phyloP scores from a whole-genome alignment of 2,329 filamentous ascomycete genomes.

The Trematosphaeria pertusa region DNA sequence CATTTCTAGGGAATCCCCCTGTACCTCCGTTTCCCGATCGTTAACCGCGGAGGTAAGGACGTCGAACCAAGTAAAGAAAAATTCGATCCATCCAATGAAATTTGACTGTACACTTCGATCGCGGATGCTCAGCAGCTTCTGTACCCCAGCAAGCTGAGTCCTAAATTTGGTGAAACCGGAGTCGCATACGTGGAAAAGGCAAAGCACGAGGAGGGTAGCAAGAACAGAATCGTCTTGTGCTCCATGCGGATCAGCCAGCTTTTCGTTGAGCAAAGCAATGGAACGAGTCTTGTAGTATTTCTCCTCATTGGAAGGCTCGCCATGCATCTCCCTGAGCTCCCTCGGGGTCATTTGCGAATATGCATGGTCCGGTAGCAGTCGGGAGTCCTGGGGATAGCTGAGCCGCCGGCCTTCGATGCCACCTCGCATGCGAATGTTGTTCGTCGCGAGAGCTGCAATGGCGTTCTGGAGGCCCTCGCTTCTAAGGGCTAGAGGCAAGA shows the following conservation, averaged over 20 bases:
- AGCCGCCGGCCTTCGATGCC: constrained; percentile 60
- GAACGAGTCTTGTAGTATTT: constrained; percentile 85
- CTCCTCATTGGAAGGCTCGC: constrained; percentile 74
- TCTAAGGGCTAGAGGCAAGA: constrained; percentile 76
- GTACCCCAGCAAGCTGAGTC: constrained; percentile 90
- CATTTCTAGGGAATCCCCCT: constrained; percentile 68
- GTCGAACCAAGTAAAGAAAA: constrained; percentile 93
- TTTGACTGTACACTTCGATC: constrained; percentile 65
- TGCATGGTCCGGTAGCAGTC: constrained; percentile 45
- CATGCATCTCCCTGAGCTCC: constrained; percentile 49
- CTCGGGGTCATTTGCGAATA: constrained; percentile 46
- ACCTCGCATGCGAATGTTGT: constrained; percentile 87
- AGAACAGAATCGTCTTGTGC: constrained; percentile 86
- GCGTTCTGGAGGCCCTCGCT: constrained; percentile 90
- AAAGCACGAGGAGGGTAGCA: constrained; percentile 85
- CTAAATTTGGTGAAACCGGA: constrained; percentile 92
- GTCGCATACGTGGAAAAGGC: constrained; percentile 92
- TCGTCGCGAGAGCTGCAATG: constrained; percentile 86
- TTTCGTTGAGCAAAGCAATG: constrained; percentile 81
- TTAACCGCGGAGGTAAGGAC: constrained; percentile 92
- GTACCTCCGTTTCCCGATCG: constrained; percentile 84
- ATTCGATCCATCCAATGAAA: constrained; percentile 88
- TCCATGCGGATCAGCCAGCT: constrained; percentile 76
- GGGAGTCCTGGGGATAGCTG: constrained; percentile 38
- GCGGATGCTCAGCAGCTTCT: constrained; percentile 83